These are phyloP conservation scores for Kwoniella newhampshirensis DNA, from an alignment of 768 basidiomycete genomes.

Conservation along the genomic window DNA sequence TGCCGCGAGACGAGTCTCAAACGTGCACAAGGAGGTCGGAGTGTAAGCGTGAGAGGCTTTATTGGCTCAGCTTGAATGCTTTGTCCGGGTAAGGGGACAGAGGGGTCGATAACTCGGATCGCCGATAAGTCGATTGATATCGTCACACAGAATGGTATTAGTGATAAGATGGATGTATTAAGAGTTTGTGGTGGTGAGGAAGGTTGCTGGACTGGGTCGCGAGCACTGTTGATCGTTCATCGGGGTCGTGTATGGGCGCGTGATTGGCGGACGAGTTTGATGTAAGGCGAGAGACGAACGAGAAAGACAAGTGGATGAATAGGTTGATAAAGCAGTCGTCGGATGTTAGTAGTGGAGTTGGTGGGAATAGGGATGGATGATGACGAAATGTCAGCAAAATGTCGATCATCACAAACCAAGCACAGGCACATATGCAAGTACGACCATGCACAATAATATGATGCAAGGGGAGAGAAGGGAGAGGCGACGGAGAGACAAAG, in stretches of 20 bases:
- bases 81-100: conserved; percentile 3
- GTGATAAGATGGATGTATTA: conserved; percentile 5
- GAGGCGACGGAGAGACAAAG: too few species aligned
- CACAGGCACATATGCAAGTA: neutral
- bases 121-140: too few species aligned
- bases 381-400: neutral
- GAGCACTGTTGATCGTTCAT: conserved; percentile 39
- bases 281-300: too few species aligned
- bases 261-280: too few species aligned
- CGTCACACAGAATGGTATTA: too few species aligned
- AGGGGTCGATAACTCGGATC: neutral
- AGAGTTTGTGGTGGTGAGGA: conserved; percentile 14
- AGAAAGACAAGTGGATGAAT: too few species aligned
- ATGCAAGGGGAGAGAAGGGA: too few species aligned
- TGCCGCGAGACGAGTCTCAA: conserved; percentile 53
- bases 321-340: neutral
- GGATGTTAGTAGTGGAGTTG: neutral
- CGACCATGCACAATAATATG: too few species aligned
- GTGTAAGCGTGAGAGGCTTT: conserved; percentile 5
- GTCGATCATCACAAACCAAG: conserved; percentile 1
- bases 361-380: neutral
- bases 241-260: neutral
- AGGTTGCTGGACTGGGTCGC: conserved; percentile 53
- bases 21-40: conserved; percentile 52
- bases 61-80: conserved; percentile 26